These are phyloP conservation scores for Didymella exigua DNA, from an alignment of 2,329 filamentous ascomycete species.

Conservation along the genomic window DNA sequence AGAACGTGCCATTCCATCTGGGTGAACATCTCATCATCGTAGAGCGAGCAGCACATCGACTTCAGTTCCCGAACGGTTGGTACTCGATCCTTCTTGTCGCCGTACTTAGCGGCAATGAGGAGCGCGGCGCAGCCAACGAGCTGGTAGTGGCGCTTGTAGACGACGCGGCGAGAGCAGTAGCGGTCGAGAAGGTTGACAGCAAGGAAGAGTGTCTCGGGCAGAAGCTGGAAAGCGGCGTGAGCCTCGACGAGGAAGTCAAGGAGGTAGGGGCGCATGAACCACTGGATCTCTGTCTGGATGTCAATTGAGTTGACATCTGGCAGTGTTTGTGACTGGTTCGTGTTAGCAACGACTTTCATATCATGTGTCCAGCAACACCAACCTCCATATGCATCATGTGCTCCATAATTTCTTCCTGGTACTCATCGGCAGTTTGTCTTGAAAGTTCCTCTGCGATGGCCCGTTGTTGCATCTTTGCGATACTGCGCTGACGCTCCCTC, in stretches of 20 bases:
- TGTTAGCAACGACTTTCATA: slow-evolving; percentile 34
- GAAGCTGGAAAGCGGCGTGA: slow-evolving; percentile 89
- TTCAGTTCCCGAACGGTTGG: slow-evolving; percentile 96
- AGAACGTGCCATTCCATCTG: slow-evolving; percentile 99
- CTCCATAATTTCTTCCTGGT: slow-evolving; percentile 89
- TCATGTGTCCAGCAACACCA: slow-evolving; percentile 36
- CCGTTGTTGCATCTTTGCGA: slow-evolving; percentile 83
- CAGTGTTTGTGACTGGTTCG: slow-evolving; percentile 74
- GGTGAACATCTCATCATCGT: slow-evolving; percentile 99
- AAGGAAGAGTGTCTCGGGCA: slow-evolving; percentile 94
- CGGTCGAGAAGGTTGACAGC: slow-evolving; percentile 95
- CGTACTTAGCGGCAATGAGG: slow-evolving; percentile 97
- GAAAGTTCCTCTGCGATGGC: slow-evolving; percentile 89
- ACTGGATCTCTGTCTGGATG: slow-evolving; percentile 98
- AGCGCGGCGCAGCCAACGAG: slow-evolving; percentile 94
- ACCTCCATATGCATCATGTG: slow-evolving; percentile 97
- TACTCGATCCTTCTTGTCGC: slow-evolving; percentile 98
- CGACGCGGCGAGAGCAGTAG: slow-evolving; percentile 96
- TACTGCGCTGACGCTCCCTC: slow-evolving; percentile 76
- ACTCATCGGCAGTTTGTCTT: slow-evolving; percentile 82
- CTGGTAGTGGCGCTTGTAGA: slow-evolving; percentile 99
- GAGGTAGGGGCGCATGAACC: slow-evolving; percentile 98
- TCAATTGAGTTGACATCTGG: slow-evolving; percentile 98
- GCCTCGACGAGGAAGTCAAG: slow-evolving; percentile 98
- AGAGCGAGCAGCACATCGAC: slow-evolving; percentile 98